Percentiles rank a stretch among this genome's conserved stretches.
Evolutionary conservation across 768 basidiomycete genomes (phyloP).

Genomic region (Rhodotorula paludigena): DNA sequence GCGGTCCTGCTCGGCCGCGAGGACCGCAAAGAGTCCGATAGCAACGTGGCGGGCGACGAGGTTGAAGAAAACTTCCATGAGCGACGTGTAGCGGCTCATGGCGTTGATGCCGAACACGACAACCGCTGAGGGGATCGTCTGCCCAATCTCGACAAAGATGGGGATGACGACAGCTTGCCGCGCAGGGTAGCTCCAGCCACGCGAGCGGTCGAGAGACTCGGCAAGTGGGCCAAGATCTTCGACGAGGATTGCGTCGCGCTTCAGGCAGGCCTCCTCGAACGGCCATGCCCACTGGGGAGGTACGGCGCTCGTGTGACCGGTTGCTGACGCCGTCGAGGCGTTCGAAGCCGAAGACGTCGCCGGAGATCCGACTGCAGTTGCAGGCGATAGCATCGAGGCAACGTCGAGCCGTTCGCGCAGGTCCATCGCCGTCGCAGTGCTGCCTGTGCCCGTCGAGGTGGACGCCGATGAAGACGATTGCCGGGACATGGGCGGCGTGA

Average conservation of each 20-base stretch:
- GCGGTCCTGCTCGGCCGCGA: slow-evolving; percentile 32
- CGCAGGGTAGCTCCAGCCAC: slow-evolving; percentile 18
- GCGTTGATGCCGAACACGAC: slow-evolving; percentile 33
- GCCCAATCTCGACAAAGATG: slow-evolving; percentile 21
- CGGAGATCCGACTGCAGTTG: background rate
- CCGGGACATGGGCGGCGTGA: slow-evolving; percentile 8
- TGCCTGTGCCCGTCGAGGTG: slow-evolving; percentile 16
- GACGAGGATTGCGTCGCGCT: slow-evolving; percentile 29
- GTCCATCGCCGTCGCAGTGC: slow-evolving; percentile 23
- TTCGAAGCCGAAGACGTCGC: background rate
- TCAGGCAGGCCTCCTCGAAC: slow-evolving; percentile 33
- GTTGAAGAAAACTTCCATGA: slow-evolving; percentile 32
- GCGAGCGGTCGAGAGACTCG: slow-evolving; percentile 11
- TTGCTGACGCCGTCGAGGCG: background rate
- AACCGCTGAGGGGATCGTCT: slow-evolving; percentile 18
- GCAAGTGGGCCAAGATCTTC: slow-evolving; percentile 14
- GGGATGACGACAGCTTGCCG: slow-evolving; percentile 33
- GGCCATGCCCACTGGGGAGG: slow-evolving; percentile 21
- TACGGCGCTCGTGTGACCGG: background rate
- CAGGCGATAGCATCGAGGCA: background rate
- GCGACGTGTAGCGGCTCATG: slow-evolving; percentile 9
- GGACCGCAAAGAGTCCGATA: slow-evolving; percentile 29
- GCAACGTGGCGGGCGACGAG: slow-evolving; percentile 24
- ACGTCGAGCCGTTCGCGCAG: slow-evolving; percentile 24
- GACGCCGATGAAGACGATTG: slow-evolving; percentile 19